Evolutionary conservation across 192 early-diverging fungal genomes (phyloP), one percentile per base, ranked within the genome.

Genomic region (Backusella australiensis): DNA sequence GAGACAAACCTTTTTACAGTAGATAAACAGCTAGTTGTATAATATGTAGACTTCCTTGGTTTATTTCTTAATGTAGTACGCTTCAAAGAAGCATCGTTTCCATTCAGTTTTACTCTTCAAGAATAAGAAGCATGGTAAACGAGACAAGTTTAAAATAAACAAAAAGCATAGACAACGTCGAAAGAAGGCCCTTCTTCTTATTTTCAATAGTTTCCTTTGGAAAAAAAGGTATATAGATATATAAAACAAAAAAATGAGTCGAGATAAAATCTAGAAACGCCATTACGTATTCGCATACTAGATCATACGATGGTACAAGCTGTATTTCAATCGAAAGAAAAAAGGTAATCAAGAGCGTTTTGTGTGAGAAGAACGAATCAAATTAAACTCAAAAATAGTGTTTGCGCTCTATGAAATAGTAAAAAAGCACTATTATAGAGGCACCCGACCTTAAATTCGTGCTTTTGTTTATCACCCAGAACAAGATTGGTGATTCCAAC

Each of bases 261-360:
- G 11, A 75, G 80, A 32, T 91, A 92, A 75, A 92, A 93, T 77
- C 95, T 94, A n/a, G 94, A 90, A 53, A 90, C 93, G 0, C 80
- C 83, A 4, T 89, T 98, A 34, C 89, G 97, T 4, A 87, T 97
- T 23, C 86, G 91, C 21, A 94, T 98, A 77, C 92, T 94, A 6
- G 95, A 97, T 82, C 84, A 86, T 36, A 80, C 85, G 5, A 89
- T 90, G 32, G 65, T 97, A 11, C 94, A 97, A 78, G 92, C 91
- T 1, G 85, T 89, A 3, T 98, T 97, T 80, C 67, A 82, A 21
- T 91, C 92, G 3, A 86, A 85, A 6, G 93, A 92, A 42, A 80
- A 75, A 75, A 85, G 89, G 89, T 75, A 59, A 53, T 19, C 26
- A 11, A 42, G 29, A 26, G 34, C 32, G 39, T 71, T n/a, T 34